phyloP scores from a whole-genome alignment of 129 eudicot genomes.

The Logfia minima region DNA sequence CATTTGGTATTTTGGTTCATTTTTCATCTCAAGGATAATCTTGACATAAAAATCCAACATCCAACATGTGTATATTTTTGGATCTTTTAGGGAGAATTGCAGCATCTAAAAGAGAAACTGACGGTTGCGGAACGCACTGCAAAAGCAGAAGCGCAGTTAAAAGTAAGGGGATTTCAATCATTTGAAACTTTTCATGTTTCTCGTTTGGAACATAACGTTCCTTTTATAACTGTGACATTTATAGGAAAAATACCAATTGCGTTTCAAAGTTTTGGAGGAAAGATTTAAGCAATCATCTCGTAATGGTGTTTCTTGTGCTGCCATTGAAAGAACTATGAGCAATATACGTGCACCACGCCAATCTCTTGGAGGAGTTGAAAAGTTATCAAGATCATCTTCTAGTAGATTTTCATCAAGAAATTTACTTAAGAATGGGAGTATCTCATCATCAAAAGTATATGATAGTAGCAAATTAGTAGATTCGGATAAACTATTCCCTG shows the following conservation, averaged over 20 bases:
- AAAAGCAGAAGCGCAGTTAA: slow-evolving; percentile 86
- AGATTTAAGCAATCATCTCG: slow-evolving; percentile 56
- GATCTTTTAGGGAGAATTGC: slow-evolving; percentile 79
- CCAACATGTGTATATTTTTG: not conserved
- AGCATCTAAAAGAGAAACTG: slow-evolving; percentile 84
- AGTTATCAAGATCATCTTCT: slow-evolving; percentile 56
- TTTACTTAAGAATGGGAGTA: slow-evolving; percentile 36
- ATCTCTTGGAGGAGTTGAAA: slow-evolving; percentile 77
- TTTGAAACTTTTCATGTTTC: not conserved
- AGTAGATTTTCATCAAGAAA: slow-evolving; percentile 56
- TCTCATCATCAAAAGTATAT: slow-evolving; percentile 41
- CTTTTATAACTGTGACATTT: not conserved
- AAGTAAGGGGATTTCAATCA: slow-evolving; percentile 47
- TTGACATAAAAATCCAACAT: not conserved
- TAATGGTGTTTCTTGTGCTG: slow-evolving; percentile 38
- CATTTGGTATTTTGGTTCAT: not conserved
- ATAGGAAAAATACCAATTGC: slow-evolving; percentile 85
- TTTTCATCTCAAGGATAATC: not conserved
- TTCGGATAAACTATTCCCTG: slow-evolving; percentile 30
- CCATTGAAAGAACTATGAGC: slow-evolving; percentile 46
- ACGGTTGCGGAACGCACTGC: slow-evolving; percentile 92
- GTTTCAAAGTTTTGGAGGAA: slow-evolving; percentile 93
- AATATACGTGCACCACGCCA: slow-evolving; percentile 64
- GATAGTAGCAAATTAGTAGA: slow-evolving; percentile 46
- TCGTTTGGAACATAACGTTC: slow-evolving; percentile 12